Evolutionary conservation across 805 yeast genomes (phyloP), one percentile per base, ranked within the genome.

Genomic region (Kluyveromyces aestuarii): DNA sequence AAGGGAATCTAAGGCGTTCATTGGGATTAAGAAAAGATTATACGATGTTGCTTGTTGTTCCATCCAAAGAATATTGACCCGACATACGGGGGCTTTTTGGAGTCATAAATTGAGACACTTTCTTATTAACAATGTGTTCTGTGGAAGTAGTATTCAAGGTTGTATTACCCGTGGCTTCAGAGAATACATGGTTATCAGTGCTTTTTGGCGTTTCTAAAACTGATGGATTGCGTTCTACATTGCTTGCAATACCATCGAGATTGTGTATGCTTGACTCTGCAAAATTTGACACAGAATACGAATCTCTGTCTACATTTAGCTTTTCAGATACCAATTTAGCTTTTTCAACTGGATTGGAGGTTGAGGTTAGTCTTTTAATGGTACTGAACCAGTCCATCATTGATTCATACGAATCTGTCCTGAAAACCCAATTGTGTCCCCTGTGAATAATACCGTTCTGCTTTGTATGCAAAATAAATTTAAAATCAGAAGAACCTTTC

Each of bases 401-500:
- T 33, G 76, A 66, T 40, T 82, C 84, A 58, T 84, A 85, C 44
- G 84, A 77, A 59, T 86, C 93, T n/a, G 95, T 83, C 55, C 95
- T 76, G 71, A 91, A 90, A n/a, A 90, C 93, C 87, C 93, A 88
- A 59, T 88, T 89, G 68, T 90, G 97, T 40, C 88, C 87, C 59
- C 87, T 75, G 52, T 81, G 83, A 53, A 87, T 74, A 51, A 84
- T 69, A 13, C 93, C 93, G 52, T 81, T 79, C 53, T 82, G 81
- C 59, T 84, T 87, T 16, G 89, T 80, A 54, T 78, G 80, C 52
- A 91, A 71, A 10, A 89, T 86, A 67, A 91, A 93, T 68, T 89
- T 89, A 63, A 81, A 81, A 45, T 76, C 79, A 16, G 75, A 71
- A 27, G 82, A 79, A 55, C 84, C 87, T 57, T 80, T 81, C 62